These are phyloP conservation scores for Mycena epipterygia DNA, from an alignment of 768 basidiomycete species.

Conservation along the genomic window DNA sequence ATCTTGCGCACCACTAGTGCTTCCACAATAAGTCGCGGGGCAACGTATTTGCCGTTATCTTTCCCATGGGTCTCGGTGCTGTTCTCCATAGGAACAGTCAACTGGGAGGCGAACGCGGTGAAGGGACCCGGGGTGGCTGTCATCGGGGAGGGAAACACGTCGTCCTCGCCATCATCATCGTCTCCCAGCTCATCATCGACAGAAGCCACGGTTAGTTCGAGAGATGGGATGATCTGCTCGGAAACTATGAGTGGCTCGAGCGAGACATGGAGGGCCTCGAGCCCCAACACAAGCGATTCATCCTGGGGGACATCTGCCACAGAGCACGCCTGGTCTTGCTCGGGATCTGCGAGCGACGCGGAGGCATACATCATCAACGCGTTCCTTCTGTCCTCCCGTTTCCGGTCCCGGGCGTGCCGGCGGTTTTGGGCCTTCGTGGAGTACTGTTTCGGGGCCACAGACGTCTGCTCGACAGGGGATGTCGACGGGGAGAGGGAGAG, in stretches of 20 bases:
- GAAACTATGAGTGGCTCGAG: constrained; percentile 36
- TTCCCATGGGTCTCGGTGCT: constrained; percentile 9
- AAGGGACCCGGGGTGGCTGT: constrained; percentile 44
- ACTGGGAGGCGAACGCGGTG: constrained; percentile 35
- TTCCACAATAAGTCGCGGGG: constrained; percentile 77
- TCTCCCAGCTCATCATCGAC: constrained; percentile 26
- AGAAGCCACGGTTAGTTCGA: constrained; percentile 31
- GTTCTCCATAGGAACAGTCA: constrained; percentile 28
- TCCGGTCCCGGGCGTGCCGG: constrained; percentile 63
- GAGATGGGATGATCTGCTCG: constrained; percentile 18
- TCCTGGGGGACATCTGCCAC: constrained; percentile 35
- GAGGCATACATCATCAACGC: constrained; percentile 49
- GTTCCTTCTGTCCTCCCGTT: constrained; percentile 62
- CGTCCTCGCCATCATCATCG: constrained; percentile 49
- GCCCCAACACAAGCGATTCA: constrained; percentile 43
- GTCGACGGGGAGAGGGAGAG: constrained; percentile 23
- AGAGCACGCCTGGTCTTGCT: background rate
- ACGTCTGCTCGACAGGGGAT: constrained; percentile 7
- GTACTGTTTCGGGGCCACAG: constrained; percentile 23
- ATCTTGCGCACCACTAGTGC: constrained; percentile 85
- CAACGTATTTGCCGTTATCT: background rate
- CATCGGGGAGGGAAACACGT: constrained; percentile 53
- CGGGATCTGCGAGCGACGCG: constrained; percentile 14
- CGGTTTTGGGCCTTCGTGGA: constrained; percentile 52
- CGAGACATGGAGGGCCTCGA: constrained; percentile 52